A percentile compares a stretch with the other conserved stretches of the same genome.
Conservation (phyloP, 2,329 filamentous ascomycete genomes). For the Pseudogymnoascus sp. region DNA sequence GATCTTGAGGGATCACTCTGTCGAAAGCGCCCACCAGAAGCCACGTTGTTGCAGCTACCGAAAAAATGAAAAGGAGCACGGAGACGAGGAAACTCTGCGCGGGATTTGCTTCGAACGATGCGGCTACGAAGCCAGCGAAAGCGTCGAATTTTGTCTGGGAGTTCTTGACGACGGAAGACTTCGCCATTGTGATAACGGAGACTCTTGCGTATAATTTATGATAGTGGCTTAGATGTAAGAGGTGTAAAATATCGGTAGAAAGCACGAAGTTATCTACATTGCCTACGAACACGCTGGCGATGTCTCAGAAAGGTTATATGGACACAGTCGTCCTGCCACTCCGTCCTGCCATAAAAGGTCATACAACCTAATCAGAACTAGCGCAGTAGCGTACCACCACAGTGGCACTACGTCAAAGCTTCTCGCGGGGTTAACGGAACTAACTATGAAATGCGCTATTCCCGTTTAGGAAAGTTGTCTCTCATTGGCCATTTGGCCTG, state of each 20-base stretch:
- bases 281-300: not conserved
- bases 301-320: not conserved
- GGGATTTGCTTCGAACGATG: not conserved
- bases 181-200: not conserved
- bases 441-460: not conserved
- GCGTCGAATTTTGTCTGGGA: not conserved
- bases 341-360: not conserved
- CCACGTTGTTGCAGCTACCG: not conserved
- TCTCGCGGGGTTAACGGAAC: not conserved
- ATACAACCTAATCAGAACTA: not conserved
- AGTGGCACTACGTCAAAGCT: not conserved
- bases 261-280: not conserved
- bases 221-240: not conserved
- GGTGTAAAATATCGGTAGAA: too few species aligned
- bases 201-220: not conserved
- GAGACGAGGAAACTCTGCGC: not conserved
- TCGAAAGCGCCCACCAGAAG: not conserved
- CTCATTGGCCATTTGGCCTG: not conserved
- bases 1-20: not conserved
- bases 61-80: not conserved
- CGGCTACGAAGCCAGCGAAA: not conserved
- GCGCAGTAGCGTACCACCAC: not conserved
- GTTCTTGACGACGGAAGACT: not conserved
- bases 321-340: too few species aligned
- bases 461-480: constrained; percentile 4